These are phyloP conservation scores for Monosporozyma solicola DNA, from an alignment of 805 yeast species.

Conservation along the genomic window DNA sequence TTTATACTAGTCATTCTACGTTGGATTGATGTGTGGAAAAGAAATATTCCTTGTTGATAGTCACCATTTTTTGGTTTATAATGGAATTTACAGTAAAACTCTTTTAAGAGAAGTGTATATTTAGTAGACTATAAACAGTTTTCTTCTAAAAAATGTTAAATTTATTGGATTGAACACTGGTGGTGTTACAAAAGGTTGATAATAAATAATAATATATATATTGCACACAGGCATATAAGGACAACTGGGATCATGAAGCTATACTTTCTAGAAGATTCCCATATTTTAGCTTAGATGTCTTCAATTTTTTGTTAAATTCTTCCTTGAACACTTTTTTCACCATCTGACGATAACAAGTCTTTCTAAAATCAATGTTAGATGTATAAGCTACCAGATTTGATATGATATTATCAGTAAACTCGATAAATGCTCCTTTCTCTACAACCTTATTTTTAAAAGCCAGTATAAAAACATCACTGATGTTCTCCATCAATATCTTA, in stretches of 20 bases:
- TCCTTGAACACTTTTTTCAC: neutral
- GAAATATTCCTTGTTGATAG: no score
- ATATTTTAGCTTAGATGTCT: neutral
- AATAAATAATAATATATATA: no score
- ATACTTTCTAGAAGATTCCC: neutral
- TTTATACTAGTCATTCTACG: no score
- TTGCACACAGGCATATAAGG: no score
- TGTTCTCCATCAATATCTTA: constrained; percentile 3
- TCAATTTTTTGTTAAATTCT: neutral
- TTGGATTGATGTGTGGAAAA: no score
- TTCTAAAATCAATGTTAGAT: neutral
- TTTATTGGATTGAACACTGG: no score
- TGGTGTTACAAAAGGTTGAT: no score
- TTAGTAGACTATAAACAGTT: no score
- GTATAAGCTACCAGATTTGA: neutral
- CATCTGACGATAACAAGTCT: neutral
- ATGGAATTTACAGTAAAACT: no score
- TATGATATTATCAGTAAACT: neutral
- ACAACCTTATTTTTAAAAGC: constrained; percentile 2
- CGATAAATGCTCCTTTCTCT: neutral
- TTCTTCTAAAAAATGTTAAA: no score
- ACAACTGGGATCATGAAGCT: neutral
- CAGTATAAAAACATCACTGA: constrained; percentile 1
- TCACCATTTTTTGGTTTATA: no score
- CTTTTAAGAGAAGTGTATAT: no score